A percentile compares a stretch with the other conserved stretches of the same genome.
Evolutionary conservation across 805 yeast species (phyloP).

Genomic region (Metschnikowia amazonensis): DNA sequence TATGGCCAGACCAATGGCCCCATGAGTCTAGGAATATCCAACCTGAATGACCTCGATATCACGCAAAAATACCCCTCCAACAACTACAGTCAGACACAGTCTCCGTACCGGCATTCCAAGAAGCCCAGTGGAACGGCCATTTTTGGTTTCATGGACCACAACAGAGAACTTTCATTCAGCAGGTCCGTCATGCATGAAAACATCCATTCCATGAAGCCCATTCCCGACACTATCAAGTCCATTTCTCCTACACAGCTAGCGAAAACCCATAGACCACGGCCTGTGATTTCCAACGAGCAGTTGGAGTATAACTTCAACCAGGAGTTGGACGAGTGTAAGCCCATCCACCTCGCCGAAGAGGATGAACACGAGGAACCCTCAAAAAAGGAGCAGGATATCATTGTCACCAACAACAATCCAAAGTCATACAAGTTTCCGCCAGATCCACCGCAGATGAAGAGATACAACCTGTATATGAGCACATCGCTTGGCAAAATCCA

Average conservation of each 20-base stretch:
- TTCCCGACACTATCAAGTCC: conserved; percentile 18
- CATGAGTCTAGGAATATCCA: conserved; percentile 3
- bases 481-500: conserved; percentile 9
- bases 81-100: conserved; percentile 14
- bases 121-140: conserved; percentile 77
- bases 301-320: conserved; percentile 20
- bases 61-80: conserved; percentile 7
- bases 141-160: conserved; percentile 67
- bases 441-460: conserved; percentile 8
- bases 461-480: not conserved
- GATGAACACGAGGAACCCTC: conserved; percentile 20
- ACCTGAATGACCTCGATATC: not conserved
- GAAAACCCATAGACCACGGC: not conserved
- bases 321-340: conserved; percentile 18
- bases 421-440: conserved; percentile 57
- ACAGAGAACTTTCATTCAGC: conserved; percentile 57
- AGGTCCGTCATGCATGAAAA: conserved; percentile 32
- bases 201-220: conserved; percentile 20
- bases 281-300: conserved; percentile 13
- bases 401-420: conserved; percentile 45
- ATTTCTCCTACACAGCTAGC: conserved; percentile 29
- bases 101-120: conserved; percentile 44
- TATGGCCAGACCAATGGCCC: conserved; percentile 19
- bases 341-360: conserved; percentile 26
- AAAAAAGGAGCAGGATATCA: conserved; percentile 36